Percentiles rank a stretch among this genome's conserved stretches.
These are phyloP conservation scores for Magnolia officinalis DNA, from an alignment of 164 flowering plant species.

Conservation along the genomic window DNA sequence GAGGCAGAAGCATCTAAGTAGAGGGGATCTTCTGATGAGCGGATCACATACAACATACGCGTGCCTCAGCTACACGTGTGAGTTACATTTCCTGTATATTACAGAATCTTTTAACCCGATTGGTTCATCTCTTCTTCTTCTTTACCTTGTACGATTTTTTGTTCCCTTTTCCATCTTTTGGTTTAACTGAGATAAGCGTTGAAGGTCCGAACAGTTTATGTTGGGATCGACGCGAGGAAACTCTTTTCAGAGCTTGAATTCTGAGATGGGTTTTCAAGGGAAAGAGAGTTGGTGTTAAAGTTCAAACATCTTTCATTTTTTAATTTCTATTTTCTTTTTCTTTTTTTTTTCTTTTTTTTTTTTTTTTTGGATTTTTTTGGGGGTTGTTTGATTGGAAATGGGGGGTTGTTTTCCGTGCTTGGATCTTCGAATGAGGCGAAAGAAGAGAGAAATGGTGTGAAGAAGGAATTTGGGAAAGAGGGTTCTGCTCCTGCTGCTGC, in stretches of 20 bases:
- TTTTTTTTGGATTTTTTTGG: neutral
- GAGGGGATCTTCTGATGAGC: neutral
- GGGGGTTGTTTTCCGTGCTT: conserved; percentile 39
- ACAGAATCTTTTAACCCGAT: neutral
- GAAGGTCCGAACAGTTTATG: neutral
- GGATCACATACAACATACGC: neutral
- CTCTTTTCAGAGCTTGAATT: neutral
- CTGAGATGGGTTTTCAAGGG: neutral
- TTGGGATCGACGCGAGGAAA: neutral
- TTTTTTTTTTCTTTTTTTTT: neutral
- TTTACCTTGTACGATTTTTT: neutral
- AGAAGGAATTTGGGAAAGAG: conserved; percentile 27
- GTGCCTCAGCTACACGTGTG: neutral
- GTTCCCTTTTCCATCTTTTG: neutral
- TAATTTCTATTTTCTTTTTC: neutral
- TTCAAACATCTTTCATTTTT: neutral
- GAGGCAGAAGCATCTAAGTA: neutral
- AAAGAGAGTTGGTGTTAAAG: neutral
- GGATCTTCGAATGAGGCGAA: conserved; percentile 30
- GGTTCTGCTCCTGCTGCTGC: conserved; percentile 21
- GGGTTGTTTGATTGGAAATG: conserved; percentile 22
- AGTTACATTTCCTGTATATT: neutral
- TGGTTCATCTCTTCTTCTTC: neutral
- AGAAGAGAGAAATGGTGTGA: conserved; percentile 21
- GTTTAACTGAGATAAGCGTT: neutral